Evolutionary conservation across 2,329 filamentous ascomycete genomes (phyloP), one percentile per base, ranked within the genome.

Genomic region (Phaeosphaeria sp.): DNA sequence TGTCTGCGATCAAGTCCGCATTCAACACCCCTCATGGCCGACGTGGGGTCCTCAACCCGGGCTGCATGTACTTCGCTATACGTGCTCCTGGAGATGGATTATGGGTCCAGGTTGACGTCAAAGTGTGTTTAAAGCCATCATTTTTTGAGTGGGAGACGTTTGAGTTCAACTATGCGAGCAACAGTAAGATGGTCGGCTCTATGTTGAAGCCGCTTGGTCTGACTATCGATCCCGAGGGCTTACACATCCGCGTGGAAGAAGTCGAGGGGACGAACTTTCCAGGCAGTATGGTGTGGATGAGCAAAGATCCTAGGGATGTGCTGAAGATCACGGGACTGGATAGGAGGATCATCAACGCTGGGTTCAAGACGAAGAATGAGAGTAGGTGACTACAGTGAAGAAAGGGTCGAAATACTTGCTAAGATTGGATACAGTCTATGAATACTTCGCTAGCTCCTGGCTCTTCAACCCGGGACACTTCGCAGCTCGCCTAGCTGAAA

Each of bases 151-250:
- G 69, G 71, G 20, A 51, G n/a, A 42, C 46, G 1, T 72, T 73
- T 18, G 59, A 63, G 49, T 52, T 65, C 7, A 56, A 64, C 30
- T 71, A 72, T 46, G 67, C 68, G 2, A 72, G 65, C 6, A 63
- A 59, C 5, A 52, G 53, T 39, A 68, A 70, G 58, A 64, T 73
- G 21, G 41, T 73, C 11, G 69, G 67, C 3, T 66, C 62, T 21
- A 68, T 70, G 63, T 27, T 66, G 1, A 73, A 74, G 44, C 69
- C 68, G 3, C 50, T 72, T 1, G 69, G 70, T 1, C 47, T 74
- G 6, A 71, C 63, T 1, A 63, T 72, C 11, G 60, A 70, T 47
- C 57, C 53, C 2, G 55, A 65, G n/a, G 70, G 71, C 2, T 43
- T 72, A 11, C 59, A 67, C 36, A 58, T 73, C 6, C 55, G 70